Percentiles rank a stretch among this genome's conserved stretches.
These are phyloP conservation scores for Mallotus japonicus DNA, from an alignment of 441 rosid genomes.

Conservation along the genomic window DNA sequence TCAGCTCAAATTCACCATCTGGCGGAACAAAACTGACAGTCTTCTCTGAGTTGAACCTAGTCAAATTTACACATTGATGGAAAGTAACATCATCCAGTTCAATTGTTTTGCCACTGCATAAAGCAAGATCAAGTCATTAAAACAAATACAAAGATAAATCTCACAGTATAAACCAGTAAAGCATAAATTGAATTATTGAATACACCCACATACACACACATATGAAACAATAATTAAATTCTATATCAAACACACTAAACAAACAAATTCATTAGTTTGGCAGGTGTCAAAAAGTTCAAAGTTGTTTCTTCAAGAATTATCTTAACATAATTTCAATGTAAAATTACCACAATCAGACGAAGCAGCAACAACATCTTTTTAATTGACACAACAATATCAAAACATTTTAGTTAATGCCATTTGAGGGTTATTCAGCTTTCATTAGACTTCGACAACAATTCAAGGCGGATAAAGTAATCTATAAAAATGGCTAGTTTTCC, in stretches of 20 bases:
- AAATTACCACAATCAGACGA: neutral
- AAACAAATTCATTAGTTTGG: neutral
- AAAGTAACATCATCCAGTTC: conserved; percentile 99
- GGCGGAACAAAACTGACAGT: conserved; percentile 99
- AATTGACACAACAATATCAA: neutral
- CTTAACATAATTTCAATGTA: neutral
- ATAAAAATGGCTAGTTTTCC: neutral
- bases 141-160: neutral
- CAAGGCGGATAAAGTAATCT: neutral
- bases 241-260: neutral
- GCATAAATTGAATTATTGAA: neutral
- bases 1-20: conserved; percentile 99
- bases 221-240: neutral
- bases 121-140: conserved; percentile 13
- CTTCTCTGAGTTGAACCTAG: conserved; percentile 97
- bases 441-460: neutral
- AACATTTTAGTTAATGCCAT: neutral
- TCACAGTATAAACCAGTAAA: neutral
- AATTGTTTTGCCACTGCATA: conserved; percentile 94
- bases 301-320: neutral
- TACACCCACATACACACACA: no score
- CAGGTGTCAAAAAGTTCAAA: no score
- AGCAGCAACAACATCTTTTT: neutral
- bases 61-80: conserved; percentile 97
- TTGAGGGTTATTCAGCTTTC: neutral